Base-by-base conservation (phyloP, 495 filamentous ascomycete species). In the Antarctomyces pellizariae region DNA sequence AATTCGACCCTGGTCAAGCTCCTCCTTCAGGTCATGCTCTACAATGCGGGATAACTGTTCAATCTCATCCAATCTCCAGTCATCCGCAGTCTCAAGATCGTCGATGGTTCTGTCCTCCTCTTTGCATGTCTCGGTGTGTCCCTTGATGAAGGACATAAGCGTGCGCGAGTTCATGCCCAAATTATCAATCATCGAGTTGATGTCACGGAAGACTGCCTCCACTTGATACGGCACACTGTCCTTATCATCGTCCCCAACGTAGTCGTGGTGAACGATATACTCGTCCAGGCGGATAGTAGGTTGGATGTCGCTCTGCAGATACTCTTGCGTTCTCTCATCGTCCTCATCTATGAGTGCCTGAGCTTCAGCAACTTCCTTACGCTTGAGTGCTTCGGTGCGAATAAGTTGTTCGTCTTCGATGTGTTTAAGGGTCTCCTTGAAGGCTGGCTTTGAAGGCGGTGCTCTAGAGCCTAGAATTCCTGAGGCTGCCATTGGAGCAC, bases 161-260 rank as follows among this genome's bases (percentile, higher is more conserved):
- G 70, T 64, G 3, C 77, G 68, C 14, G 74, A 68, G 45, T 93
- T 93, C 17, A 95, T 57, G 4, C 83, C 89, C 11, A 93, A 47
- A 2, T 75, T 82, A 41, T 93, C 82, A 15, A 95, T 63, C 86
- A 95, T 99, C 7, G 74, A 75, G 45, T 95, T 95, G 38, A 92
- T 78, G 36, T 93, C 89, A 8, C 78, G 62, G 48, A 83, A 95
- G 0, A 93, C 53, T 13, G 68, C 59, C 44, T 95, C 89, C 31
- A 89, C 74, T 47, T 79, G 69, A 18, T 71, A 67, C 11, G 75
- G 62, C 35, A 80, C 57, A 13, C 65, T 70, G 18, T 63, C 59
- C 31, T 57, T 57, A 31, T 64, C 62, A 0, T 56, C 53, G n/a
- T 54, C 44, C 2, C 59, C 60, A 27, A 57, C 55, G 46, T 83